Base-by-base conservation (phyloP, 305 asterid species). In the Fraxinus xanthoxyloides region DNA sequence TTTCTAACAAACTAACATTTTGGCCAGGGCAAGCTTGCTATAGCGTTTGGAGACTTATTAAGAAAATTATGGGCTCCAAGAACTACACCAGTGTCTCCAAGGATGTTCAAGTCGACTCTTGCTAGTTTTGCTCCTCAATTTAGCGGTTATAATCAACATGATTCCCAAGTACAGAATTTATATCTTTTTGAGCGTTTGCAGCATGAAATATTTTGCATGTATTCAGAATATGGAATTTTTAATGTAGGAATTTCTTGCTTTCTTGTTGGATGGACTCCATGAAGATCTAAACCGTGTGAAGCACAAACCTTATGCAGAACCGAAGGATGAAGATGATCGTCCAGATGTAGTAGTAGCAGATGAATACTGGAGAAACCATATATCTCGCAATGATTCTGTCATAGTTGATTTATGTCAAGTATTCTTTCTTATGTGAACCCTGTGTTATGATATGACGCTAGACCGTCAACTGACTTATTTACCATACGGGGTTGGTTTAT, bases 271-370 rank as follows among this genome's bases (percentile, higher is more conserved):
- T 90, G 97, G 96, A 35, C 95, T 94, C 82, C 97, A 94, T 72
- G 98, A 93, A 89, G 98, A 94, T 88, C 89, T 94, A 72, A 93
- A 92, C 77, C 97, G 95, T 30, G 98, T 94, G 86, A 93, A 91
- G 83, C 82, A 76, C 61, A 93, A 93, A 85, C 97, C 97, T 35
- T 92, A 93, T 79, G 30, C 86, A 43, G 87, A 89, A 84, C 83
- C 90, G 19, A 88, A 88, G 84, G 95, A 92, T 78, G 92, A 79
- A 38, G 92, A 93, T 85, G 87, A 75, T 51, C 87, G 87, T 38
- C 92, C 89, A 34, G 94, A 91, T 85, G 95, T 92, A 76, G 95
- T 90, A 83, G 89, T 92, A 70, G 98, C 98, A 3, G 92, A 93
- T 75, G 94, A 92, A 81, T 90, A 85, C 89, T 94, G 98, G 98